Evolutionary conservation across 2,329 filamentous ascomycete species (phyloP).

Genomic region (Verticillium klebahnii): DNA sequence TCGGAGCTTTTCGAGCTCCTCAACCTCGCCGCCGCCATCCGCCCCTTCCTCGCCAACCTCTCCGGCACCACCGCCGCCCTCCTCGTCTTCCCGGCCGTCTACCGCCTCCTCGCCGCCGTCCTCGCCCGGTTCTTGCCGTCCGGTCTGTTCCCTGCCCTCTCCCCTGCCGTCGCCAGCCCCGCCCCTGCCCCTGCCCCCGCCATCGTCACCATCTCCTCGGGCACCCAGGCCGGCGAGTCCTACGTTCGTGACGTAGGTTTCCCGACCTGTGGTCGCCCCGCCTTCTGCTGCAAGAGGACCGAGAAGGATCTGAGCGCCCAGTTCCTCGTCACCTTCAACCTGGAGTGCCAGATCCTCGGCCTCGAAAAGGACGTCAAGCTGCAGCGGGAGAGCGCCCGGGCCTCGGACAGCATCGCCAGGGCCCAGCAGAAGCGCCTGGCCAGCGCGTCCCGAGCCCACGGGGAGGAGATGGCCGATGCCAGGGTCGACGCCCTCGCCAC

Average conservation of each 20-base stretch:
- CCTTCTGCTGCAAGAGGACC: background rate
- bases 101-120: background rate
- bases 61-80: background rate
- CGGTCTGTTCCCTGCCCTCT: background rate
- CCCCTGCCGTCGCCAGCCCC: background rate
- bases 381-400: background rate
- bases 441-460: background rate
- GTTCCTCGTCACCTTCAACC: background rate
- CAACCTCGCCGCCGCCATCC: background rate
- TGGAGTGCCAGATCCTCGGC: background rate
- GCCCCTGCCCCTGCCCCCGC: too few species aligned
- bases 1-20: background rate
- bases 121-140: background rate
- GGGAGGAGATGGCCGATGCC: background rate
- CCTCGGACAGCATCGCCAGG: background rate
- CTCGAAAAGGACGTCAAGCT: background rate
- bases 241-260: background rate
- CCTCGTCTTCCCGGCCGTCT: background rate
- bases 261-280: background rate
- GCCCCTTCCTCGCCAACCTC: background rate
- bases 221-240: background rate
- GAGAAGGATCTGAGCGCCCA: background rate
- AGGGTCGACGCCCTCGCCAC: background rate
- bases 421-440: background rate
- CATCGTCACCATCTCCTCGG: background rate